These are phyloP conservation scores for Leccinum obscurum DNA, from an alignment of 768 basidiomycete species.

Conservation along the genomic window DNA sequence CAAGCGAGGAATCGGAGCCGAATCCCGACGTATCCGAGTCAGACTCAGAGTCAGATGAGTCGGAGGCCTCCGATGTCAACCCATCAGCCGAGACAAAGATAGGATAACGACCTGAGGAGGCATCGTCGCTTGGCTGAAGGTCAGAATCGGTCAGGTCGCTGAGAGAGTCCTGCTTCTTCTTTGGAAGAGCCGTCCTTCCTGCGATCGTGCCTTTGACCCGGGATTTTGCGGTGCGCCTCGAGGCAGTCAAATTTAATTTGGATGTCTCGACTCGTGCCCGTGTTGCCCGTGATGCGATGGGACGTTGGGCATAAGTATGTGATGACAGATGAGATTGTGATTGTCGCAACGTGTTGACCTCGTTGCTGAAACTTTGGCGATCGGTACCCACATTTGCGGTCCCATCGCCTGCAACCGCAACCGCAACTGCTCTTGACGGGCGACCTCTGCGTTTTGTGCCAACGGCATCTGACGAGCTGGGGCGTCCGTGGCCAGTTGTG, in stretches of 20 bases:
- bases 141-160: constrained; percentile 26
- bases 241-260: constrained; percentile 33
- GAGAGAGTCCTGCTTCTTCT: constrained; percentile 17
- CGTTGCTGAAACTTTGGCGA: constrained; percentile 31
- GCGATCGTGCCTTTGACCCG: constrained; percentile 40
- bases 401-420: constrained; percentile 35
- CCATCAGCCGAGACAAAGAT: constrained; percentile 70
- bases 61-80: constrained; percentile 48
- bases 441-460: constrained; percentile 54
- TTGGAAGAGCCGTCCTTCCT: constrained; percentile 22
- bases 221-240: constrained; percentile 38
- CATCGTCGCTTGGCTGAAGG: constrained; percentile 37
- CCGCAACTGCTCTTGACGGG: constrained; percentile 48
- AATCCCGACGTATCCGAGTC: constrained; percentile 37
- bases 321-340: constrained; percentile 38
- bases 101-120: constrained; percentile 48
- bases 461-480: constrained; percentile 12
- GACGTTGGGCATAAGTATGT: constrained; percentile 20
- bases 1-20: constrained; percentile 56
- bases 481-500: constrained; percentile 31
- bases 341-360: constrained; percentile 35
- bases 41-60: constrained; percentile 44
- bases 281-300: constrained; percentile 25
- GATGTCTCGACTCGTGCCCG: constrained; percentile 24
- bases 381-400: constrained; percentile 18